These are phyloP conservation scores for Sophora flavescens DNA, from an alignment of 306 rosid species.

Conservation along the genomic window DNA sequence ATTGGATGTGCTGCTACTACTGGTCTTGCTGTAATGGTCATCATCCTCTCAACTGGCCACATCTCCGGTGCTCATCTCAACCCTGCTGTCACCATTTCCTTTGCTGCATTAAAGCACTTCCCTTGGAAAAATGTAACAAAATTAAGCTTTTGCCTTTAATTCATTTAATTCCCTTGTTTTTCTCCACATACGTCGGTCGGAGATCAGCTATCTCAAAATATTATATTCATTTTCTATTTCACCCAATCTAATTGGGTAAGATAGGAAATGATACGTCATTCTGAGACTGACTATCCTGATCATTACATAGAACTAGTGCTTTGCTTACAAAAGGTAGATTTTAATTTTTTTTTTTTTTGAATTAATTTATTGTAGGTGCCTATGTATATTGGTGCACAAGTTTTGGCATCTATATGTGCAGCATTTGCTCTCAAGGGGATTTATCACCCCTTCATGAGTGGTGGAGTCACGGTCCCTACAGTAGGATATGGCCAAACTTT, in stretches of 20 bases:
- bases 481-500: slow-evolving; percentile 77
- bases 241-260: no score
- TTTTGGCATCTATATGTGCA: slow-evolving; percentile 73
- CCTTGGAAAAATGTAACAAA: slow-evolving; percentile 79
- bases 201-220: no score
- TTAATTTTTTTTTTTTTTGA: neutral
- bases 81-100: slow-evolving; percentile 84
- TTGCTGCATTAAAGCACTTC: slow-evolving; percentile 89
- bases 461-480: slow-evolving; percentile 88
- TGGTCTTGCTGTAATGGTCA: slow-evolving; percentile 85
- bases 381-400: slow-evolving; percentile 77
- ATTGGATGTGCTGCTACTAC: slow-evolving; percentile 76
- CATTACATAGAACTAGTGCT: neutral
- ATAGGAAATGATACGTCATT: no score
- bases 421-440: slow-evolving; percentile 74
- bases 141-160: neutral
- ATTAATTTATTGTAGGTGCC: slow-evolving; percentile 74
- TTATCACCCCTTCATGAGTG: slow-evolving; percentile 78
- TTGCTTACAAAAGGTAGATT: neutral
- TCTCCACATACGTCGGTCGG: neutral
- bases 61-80: slow-evolving; percentile 95
- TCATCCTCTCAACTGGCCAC: slow-evolving; percentile 81
- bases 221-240: no score
- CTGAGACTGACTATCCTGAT: no score
- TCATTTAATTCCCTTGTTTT: neutral